Percentiles rank a stretch among this genome's conserved stretches.
Conservation (phyloP, 192 early-diverging fungal species). For the Funneliformis geosporum region DNA sequence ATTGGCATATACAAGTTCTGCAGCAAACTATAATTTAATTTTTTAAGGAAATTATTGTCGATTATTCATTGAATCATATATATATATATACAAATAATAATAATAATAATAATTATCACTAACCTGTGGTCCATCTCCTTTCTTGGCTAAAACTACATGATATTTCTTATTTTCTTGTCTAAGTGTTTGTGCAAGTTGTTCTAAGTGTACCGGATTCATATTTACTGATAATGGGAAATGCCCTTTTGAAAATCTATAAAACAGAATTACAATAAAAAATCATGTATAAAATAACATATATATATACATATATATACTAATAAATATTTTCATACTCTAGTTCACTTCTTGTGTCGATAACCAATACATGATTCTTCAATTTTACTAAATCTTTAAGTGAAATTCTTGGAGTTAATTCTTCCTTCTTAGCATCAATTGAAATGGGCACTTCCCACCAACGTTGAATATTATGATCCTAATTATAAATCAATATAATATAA, state of each 20-base stretch:
- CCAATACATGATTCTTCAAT: constrained; percentile 48
- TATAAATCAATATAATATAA: background rate
- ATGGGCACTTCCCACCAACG: constrained; percentile 57
- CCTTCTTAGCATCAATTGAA: constrained; percentile 47
- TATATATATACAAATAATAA: too few species aligned
- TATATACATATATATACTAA: background rate
- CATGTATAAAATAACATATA: background rate
- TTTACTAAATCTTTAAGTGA: constrained; percentile 50
- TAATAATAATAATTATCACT: background rate
- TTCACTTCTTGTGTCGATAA: constrained; percentile 61
- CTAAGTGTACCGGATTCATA: constrained; percentile 46
- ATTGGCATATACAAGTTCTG: constrained; percentile 42
- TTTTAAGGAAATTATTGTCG: background rate
- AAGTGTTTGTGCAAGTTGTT: constrained; percentile 44
- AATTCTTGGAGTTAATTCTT: constrained; percentile 59
- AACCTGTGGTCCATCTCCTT: constrained; percentile 57
- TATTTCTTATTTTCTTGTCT: constrained; percentile 56
- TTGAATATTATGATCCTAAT: constrained; percentile 31
- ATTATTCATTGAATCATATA: background rate
- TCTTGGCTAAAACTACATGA: constrained; percentile 51
- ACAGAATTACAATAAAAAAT: background rate
- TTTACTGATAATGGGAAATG: constrained; percentile 60
- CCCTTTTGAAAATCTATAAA: constrained; percentile 49
- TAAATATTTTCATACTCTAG: constrained; percentile 44
- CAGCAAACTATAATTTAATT: constrained; percentile 52